These are phyloP conservation scores for Acanthamoeba lenticulata DNA, from an alignment of 208 protist genomes.

Conservation along the genomic window DNA sequence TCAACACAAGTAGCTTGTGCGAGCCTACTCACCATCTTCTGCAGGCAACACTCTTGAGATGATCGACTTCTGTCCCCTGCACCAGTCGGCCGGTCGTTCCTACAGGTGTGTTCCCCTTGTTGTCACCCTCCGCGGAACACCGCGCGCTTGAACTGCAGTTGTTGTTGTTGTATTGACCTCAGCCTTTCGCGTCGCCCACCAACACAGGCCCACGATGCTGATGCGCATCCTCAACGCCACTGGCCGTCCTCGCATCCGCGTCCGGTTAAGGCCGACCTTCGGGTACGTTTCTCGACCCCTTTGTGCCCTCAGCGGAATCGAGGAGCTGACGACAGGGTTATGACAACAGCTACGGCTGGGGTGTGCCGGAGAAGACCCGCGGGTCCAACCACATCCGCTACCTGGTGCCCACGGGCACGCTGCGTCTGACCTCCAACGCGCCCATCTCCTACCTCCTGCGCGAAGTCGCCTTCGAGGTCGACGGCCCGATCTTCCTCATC, in stretches of 20 bases:
- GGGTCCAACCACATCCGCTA: constrained; percentile 83
- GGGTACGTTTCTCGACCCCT: constrained; percentile 61
- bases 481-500: constrained; percentile 77
- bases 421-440: constrained; percentile 82
- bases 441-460: constrained; percentile 80
- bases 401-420: constrained; percentile 74
- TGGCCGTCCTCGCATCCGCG: constrained; percentile 75
- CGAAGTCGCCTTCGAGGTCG: constrained; percentile 81
- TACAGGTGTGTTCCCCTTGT: background rate
- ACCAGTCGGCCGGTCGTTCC: background rate
- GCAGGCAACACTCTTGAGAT: constrained; percentile 58
- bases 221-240: constrained; percentile 77
- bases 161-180: background rate
- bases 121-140: background rate
- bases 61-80: constrained; percentile 64
- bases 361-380: constrained; percentile 77
- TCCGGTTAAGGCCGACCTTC: constrained; percentile 81
- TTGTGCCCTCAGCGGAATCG: background rate
- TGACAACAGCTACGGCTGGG: constrained; percentile 79
- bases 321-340: background rate
- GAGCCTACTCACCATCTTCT: background rate
- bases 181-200: background rate
- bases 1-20: background rate
- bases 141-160: background rate
- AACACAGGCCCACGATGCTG: constrained; percentile 43